These are phyloP conservation scores for Cantharellus cinnabarinus DNA, from an alignment of 768 basidiomycete species.

Conservation along the genomic window DNA sequence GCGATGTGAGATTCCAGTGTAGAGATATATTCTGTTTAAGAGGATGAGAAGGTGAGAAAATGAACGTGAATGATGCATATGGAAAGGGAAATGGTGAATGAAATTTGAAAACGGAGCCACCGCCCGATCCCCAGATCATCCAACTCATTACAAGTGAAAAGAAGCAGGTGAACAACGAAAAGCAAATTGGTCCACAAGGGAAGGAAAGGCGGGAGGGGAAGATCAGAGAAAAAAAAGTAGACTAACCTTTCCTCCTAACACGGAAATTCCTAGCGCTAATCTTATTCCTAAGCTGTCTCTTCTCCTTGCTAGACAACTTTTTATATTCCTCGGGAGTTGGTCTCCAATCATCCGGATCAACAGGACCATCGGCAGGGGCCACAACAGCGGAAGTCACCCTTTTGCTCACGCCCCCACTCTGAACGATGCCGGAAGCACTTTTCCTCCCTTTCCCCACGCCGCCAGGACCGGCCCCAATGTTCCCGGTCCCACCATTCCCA, in stretches of 20 bases:
- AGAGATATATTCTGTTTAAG: constrained; percentile 62
- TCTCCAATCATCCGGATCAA: constrained; percentile 56
- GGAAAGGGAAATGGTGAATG: background rate
- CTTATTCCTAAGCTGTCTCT: constrained; percentile 91
- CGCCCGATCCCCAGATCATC: background rate
- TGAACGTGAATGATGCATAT: background rate
- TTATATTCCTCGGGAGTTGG: constrained; percentile 84
- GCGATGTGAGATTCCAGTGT: constrained; percentile 87
- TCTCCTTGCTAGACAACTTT: constrained; percentile 90
- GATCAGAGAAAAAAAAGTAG: background rate
- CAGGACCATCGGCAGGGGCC: constrained; percentile 26
- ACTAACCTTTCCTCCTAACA: constrained; percentile 71
- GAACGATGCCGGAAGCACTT: background rate
- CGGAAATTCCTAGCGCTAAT: constrained; percentile 89
- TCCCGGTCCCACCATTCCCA: background rate
- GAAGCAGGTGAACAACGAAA: background rate
- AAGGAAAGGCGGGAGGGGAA: background rate
- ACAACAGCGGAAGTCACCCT: constrained; percentile 59
- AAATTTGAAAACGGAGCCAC: background rate
- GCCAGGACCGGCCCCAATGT: background rate
- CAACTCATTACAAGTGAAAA: background rate
- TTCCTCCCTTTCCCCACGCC: background rate
- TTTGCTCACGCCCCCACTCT: constrained; percentile 19
- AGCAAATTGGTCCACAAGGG: background rate
- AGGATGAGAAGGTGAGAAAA: background rate